A percentile compares a stretch with the other conserved stretches of the same genome.
Evolutionary conservation across 345 rosid species (phyloP).

Genomic region (Salix viminalis): DNA sequence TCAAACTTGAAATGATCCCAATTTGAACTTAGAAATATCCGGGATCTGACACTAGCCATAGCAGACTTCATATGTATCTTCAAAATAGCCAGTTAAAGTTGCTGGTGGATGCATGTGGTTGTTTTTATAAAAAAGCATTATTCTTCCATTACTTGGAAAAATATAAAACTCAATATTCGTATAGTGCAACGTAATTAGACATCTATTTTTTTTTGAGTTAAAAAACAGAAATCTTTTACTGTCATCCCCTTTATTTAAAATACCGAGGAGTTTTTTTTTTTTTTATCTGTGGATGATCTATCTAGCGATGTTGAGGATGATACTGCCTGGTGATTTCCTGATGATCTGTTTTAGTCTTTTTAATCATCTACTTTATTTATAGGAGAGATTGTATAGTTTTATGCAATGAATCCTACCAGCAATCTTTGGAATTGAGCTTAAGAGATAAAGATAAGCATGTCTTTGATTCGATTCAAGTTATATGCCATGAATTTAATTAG

Average conservation of each 20-base stretch:
- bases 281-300: neutral
- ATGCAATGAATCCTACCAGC: conserved; percentile 27
- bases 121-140: neutral
- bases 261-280: neutral
- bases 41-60: neutral
- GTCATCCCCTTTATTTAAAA: neutral
- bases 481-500: neutral
- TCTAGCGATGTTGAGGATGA: neutral
- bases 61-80: neutral
- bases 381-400: conserved; percentile 27
- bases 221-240: neutral
- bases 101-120: neutral
- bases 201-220: neutral
- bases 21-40: neutral
- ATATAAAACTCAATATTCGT: neutral
- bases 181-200: neutral
- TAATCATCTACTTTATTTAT: conserved; percentile 23
- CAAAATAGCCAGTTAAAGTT: neutral
- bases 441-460: conserved; percentile 43
- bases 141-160: neutral
- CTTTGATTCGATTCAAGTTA: conserved; percentile 13
- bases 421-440: conserved; percentile 28
- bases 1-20: neutral
- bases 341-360: neutral
- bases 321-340: neutral